Evolutionary conservation across 768 basidiomycete genomes (phyloP), one percentile per base, ranked within the genome.

Genomic region (Boletus insuetus): DNA sequence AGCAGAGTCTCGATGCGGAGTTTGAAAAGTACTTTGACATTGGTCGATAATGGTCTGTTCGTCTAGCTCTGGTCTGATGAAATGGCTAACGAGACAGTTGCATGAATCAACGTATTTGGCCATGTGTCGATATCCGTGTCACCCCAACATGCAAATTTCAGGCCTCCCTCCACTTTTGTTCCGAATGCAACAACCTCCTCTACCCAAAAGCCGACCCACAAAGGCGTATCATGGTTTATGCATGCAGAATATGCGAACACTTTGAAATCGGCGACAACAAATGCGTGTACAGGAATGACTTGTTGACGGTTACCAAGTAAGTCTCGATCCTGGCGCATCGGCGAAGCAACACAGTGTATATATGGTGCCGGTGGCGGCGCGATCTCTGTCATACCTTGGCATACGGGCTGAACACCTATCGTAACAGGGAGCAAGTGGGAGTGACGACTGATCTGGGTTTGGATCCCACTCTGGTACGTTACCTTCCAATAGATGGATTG

Each of bases 121-220:
- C 45, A 9, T 4, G 19, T 39, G 22, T 53, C 20, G 35, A 29
- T 22, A 19, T 26, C 31, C 26, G 19, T 49, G 38, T 43, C 40
- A 47, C 37, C 6, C 34, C 6, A 49, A 55, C 34, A 4, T 26
- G 16, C 39, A 19, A 39, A 19, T 39, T 19, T 2, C 55, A 92
- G 90, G 86, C 91, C 12, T 89, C 89, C 3, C 83, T 96, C 29
- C 85, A 91, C 62, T 96, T 96, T 73, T 96, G 94, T 65, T 86
- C 85, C 38, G 94, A 96, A 78, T 96, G 94, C 79, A 94, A 95
- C 76, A 96, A 97, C 69, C 81, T 97, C 29, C 79, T 97, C 49
- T 95, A 96, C 70, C 94, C 94, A 20, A 87, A 94, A 75, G 94
- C 91, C 41, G 95, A 97, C 73, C 84, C 84, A 53, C 80, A 86